Evolutionary conservation across 768 basidiomycete species (phyloP).

Genomic region (Phlebiopsis flavidoalba): DNA sequence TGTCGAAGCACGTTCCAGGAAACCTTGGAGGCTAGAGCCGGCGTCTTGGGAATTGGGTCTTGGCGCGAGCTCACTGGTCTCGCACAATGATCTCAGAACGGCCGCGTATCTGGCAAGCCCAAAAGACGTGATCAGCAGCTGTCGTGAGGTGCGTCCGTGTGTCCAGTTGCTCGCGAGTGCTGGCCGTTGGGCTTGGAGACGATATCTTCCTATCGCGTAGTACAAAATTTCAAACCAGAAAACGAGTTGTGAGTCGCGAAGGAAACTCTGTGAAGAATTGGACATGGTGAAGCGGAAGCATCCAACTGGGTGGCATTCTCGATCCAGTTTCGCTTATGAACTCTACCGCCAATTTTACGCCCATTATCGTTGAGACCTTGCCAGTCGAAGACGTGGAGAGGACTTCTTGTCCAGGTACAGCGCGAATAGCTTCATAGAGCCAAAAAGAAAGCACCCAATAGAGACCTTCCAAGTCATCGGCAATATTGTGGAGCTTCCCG

Average conservation of each 20-base stretch:
- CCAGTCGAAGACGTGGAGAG: background rate
- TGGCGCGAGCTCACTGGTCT: background rate
- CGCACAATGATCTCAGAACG: background rate
- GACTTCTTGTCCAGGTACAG: background rate
- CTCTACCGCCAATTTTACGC: background rate
- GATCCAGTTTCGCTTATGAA: background rate
- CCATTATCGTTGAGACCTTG: background rate
- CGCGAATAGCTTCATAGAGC: background rate
- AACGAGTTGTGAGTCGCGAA: background rate
- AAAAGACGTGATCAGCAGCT: background rate
- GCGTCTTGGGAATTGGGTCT: too few relatives aligned
- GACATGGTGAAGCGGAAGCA: background rate
- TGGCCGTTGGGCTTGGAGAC: background rate
- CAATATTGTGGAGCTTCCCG: slow-evolving; percentile 3
- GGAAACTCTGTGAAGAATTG: background rate
- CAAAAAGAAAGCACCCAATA: slow-evolving; percentile 7
- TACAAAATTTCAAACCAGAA: background rate
- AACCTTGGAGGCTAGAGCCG: too few relatives aligned
- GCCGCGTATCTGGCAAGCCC: background rate
- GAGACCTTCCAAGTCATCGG: slow-evolving; percentile 13
- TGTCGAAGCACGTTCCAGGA: too few relatives aligned
- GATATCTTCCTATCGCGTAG: background rate
- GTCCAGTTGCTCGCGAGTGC: background rate
- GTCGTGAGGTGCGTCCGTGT: background rate
- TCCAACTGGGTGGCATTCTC: background rate